A percentile compares a stretch with the other conserved stretches of the same genome.
Evolutionary conservation across 768 basidiomycete genomes (phyloP).

Genomic region (Mycena crocata): DNA sequence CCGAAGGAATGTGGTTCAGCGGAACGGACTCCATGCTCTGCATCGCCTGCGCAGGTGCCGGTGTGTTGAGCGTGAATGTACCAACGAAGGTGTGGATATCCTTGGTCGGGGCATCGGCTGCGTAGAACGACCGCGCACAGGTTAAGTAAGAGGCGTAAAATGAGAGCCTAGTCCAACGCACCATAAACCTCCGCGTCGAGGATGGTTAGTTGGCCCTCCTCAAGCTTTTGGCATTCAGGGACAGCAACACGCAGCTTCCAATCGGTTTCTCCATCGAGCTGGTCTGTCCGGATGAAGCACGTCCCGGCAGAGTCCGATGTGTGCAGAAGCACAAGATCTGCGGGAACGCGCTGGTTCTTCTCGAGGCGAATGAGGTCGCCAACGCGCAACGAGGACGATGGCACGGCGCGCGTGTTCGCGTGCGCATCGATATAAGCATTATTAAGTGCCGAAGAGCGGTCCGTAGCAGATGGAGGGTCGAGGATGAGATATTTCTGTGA

Average conservation of each 20-base stretch:
- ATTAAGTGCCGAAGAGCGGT: constrained; percentile 50
- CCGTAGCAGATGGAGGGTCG: constrained; percentile 58
- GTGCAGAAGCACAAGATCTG: constrained; percentile 89
- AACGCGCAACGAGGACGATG: constrained; percentile 88
- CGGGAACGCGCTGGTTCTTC: constrained; percentile 97
- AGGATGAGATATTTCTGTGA: constrained; percentile 91
- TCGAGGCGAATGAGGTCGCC: constrained; percentile 93
- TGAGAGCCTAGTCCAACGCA: constrained; percentile 44
- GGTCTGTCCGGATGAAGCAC: constrained; percentile 98
- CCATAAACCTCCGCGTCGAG: constrained; percentile 93
- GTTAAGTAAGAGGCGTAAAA: constrained; percentile 20
- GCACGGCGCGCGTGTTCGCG: constrained; percentile 78
- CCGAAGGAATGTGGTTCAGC: constrained; percentile 58
- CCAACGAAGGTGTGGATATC: constrained; percentile 97
- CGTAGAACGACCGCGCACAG: constrained; percentile 28
- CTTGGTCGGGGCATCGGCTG: constrained; percentile 95
- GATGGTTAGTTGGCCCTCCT: constrained; percentile 63
- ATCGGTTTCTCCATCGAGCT: constrained; percentile 98
- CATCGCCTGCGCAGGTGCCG: constrained; percentile 39
- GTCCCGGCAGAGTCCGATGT: constrained; percentile 93
- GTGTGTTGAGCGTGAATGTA: constrained; percentile 80
- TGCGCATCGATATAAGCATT: constrained; percentile 58
- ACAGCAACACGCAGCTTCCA: constrained; percentile 97
- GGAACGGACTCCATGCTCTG: constrained; percentile 48
- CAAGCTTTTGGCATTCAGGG: constrained; percentile 81